Evolutionary conservation across 441 rosid species (phyloP).

Genomic region (Omphalea diandra): DNA sequence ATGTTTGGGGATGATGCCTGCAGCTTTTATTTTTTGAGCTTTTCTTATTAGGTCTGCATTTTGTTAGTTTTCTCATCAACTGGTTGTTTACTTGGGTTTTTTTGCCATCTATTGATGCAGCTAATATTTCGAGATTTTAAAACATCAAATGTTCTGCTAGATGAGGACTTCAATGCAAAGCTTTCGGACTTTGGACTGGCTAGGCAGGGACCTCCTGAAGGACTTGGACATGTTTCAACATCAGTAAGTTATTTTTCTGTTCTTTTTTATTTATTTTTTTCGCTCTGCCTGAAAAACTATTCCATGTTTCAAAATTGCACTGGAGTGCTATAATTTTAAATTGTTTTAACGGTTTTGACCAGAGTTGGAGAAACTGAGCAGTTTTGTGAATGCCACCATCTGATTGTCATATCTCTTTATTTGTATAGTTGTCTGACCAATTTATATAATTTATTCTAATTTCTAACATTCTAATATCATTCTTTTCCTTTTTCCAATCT

Average conservation of each 20-base stretch:
- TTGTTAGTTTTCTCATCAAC: conserved; percentile 4
- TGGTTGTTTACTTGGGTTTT: conserved; percentile 6
- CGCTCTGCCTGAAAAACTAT: neutral
- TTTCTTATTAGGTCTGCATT: neutral
- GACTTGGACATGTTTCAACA: conserved; percentile 86
- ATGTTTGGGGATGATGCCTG: neutral
- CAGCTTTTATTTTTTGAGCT: neutral
- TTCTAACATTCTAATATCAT: neutral
- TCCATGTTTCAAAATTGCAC: neutral
- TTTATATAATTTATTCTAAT: neutral
- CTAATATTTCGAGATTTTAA: conserved; percentile 91
- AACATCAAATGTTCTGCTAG: conserved; percentile 82
- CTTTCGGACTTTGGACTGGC: conserved; percentile 97
- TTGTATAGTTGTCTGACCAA: neutral
- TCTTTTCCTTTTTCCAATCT: neutral
- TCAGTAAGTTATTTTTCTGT: conserved; percentile 54
- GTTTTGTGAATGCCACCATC: neutral
- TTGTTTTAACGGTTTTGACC: neutral
- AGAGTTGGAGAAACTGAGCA: neutral
- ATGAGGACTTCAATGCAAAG: conserved; percentile 79
- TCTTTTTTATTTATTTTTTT: neutral
- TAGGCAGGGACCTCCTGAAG: conserved; percentile 90
- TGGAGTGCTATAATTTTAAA: neutral
- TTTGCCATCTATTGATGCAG: conserved; percentile 41
- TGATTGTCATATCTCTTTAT: neutral